Conservation (phyloP, 176 grass and related monocot species). For the Carex littledalei region DNA sequence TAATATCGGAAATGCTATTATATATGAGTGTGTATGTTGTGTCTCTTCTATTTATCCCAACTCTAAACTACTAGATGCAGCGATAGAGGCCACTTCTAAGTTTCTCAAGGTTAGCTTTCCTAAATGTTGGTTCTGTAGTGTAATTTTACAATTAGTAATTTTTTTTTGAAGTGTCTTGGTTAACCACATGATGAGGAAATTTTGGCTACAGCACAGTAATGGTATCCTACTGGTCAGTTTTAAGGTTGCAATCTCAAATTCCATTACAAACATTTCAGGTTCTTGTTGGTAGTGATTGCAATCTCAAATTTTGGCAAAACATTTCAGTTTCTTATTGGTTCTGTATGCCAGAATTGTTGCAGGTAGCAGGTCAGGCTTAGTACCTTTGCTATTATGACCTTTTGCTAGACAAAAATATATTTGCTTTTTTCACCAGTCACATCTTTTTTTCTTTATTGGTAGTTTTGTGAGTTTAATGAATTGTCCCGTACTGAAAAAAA, state of each 20-base stretch:
- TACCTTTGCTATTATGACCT: neutral
- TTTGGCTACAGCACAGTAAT: neutral
- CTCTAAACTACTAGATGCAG: slow-evolving; percentile 79
- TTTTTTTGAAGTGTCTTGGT: neutral
- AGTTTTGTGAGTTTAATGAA: neutral
- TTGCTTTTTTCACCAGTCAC: neutral
- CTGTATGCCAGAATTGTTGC: neutral
- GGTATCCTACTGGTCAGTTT: neutral
- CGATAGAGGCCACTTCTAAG: slow-evolving; percentile 92
- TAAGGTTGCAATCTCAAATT: neutral
- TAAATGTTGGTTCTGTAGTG: neutral
- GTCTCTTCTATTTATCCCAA: slow-evolving; percentile 96
- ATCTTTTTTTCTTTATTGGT: neutral
- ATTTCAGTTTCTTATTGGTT: neutral
- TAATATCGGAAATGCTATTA: slow-evolving; percentile 98
- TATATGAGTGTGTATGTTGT: slow-evolving; percentile 96
- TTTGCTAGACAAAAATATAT: neutral
- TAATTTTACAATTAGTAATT: neutral
- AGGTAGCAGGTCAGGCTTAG: neutral
- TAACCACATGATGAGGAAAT: neutral
- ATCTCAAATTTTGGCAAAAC: neutral
- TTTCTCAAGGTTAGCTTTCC: slow-evolving; percentile 78
- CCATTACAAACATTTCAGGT: neutral
- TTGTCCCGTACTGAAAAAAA: neutral
- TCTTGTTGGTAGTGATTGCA: neutral